phyloP scores from a whole-genome alignment of 2,329 filamentous ascomycete genomes.

The Nectriaceae sp. region DNA sequence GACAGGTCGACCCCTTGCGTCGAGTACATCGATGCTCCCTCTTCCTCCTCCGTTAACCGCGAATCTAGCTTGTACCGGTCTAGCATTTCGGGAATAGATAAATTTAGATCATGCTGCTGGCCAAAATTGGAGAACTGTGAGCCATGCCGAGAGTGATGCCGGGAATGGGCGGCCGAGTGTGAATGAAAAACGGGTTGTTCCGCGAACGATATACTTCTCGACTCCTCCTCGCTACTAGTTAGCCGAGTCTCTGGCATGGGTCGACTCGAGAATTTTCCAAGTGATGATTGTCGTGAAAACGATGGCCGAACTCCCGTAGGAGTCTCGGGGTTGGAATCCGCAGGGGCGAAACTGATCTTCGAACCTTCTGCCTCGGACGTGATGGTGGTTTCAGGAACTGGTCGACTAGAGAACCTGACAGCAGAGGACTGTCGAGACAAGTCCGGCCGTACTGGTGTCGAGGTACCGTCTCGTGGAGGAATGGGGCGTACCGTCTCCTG shows the following conservation, averaged over 20 bases:
- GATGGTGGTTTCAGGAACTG: conserved; percentile 70
- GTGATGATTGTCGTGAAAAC: conserved; percentile 47
- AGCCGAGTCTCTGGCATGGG: conserved; percentile 63
- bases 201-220: conserved; percentile 66
- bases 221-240: conserved; percentile 53
- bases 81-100: conserved; percentile 48
- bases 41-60: conserved; percentile 23
- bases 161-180: conserved; percentile 32
- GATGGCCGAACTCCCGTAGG: conserved; percentile 38
- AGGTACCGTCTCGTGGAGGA: conserved; percentile 20
- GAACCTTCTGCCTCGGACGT: conserved; percentile 61
- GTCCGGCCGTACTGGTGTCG: conserved; percentile 42
- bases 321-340: conserved; percentile 27
- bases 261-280: conserved; percentile 62
- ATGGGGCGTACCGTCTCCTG: conserved; percentile 19
- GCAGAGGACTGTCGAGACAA: conserved; percentile 55
- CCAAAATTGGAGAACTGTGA: conserved; percentile 35
- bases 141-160: conserved; percentile 38
- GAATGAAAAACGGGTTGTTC: conserved; percentile 34
- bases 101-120: conserved; percentile 37
- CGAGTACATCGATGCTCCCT: conserved; percentile 47
- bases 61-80: conserved; percentile 38
- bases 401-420: conserved; percentile 70
- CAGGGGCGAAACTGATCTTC: conserved; percentile 68
- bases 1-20: conserved; percentile 69